These are phyloP conservation scores for Diospyros kaki DNA, from an alignment of 148 eudicot species.

Conservation along the genomic window DNA sequence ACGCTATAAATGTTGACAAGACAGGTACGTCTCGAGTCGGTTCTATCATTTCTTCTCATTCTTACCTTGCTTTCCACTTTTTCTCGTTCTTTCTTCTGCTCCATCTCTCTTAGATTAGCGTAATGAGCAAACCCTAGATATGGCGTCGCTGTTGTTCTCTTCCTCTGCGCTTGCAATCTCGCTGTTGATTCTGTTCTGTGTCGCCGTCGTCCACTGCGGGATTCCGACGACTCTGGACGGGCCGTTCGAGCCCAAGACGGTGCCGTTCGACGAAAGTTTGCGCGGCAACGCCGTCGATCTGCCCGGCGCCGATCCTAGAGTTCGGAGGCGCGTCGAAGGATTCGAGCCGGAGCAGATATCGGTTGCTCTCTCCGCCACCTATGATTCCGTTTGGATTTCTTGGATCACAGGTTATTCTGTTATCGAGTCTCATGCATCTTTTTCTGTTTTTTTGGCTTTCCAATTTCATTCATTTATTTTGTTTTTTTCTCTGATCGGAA, in stretches of 20 bases:
- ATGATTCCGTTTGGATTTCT: conserved; percentile 89
- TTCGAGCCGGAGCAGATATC: conserved; percentile 88
- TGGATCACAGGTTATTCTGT: conserved; percentile 76
- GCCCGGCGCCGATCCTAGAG: conserved; percentile 78
- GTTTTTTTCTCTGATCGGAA: too few relatives aligned
- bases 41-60: background rate
- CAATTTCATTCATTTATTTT: too few relatives aligned
- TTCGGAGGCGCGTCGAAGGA: conserved; percentile 54
- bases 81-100: too few relatives aligned
- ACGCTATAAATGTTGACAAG: too few relatives aligned
- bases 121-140: conserved; percentile 8
- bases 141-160: background rate
- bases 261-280: conserved; percentile 55
- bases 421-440: too few relatives aligned
- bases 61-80: background rate
- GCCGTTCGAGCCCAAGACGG: conserved; percentile 74
- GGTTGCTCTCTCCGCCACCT: conserved; percentile 59
- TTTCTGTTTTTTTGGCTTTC: too few relatives aligned
- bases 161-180: background rate
- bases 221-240: conserved; percentile 87
- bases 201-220: conserved; percentile 14
- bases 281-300: conserved; percentile 81
- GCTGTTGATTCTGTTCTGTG: conserved; percentile 8
- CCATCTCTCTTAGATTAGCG: background rate
- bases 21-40: too few relatives aligned